phyloP scores from a whole-genome alignment of 345 rosid species.

The Mercurialis annua region DNA sequence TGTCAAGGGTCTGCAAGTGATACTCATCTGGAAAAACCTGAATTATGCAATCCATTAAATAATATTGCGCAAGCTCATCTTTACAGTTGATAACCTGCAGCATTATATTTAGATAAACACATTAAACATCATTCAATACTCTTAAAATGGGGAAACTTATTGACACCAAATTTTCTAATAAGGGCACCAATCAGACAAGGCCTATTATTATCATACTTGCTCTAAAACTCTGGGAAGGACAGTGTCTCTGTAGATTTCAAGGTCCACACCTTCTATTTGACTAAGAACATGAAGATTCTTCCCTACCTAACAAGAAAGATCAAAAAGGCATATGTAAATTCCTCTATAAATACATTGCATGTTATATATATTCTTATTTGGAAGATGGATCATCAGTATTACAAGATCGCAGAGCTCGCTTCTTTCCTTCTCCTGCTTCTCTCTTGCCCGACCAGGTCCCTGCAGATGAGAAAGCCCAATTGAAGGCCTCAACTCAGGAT shows the following conservation, averaged over 20 bases:
- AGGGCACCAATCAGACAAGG: background rate
- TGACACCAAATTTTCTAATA: background rate
- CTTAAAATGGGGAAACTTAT: background rate
- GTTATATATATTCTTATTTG: conserved; percentile 7
- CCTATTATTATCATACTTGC: conserved; percentile 54
- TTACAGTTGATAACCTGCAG: conserved; percentile 87
- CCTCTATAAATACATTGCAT: background rate
- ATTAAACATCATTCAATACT: background rate
- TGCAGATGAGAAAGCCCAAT: conserved; percentile 99
- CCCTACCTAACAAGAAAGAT: conserved; percentile 64
- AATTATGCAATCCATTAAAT: conserved; percentile 93
- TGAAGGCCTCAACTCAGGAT: conserved; percentile 97
- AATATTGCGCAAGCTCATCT: conserved; percentile 93
- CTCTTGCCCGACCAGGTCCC: conserved; percentile 98
- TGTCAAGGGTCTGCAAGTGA: conserved; percentile 94
- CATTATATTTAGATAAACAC: background rate
- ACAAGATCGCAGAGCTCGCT: conserved; percentile 99
- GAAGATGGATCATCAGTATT: conserved; percentile 49
- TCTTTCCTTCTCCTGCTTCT: conserved; percentile 96
- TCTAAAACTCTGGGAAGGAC: conserved; percentile 97
- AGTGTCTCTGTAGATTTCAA: conserved; percentile 80
- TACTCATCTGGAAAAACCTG: conserved; percentile 99
- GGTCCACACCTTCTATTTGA: conserved; percentile 95
- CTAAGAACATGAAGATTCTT: conserved; percentile 96
- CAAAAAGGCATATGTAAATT: background rate